Conservation (phyloP, 176 grass and related monocot genomes). For the Oryza nivara region DNA sequence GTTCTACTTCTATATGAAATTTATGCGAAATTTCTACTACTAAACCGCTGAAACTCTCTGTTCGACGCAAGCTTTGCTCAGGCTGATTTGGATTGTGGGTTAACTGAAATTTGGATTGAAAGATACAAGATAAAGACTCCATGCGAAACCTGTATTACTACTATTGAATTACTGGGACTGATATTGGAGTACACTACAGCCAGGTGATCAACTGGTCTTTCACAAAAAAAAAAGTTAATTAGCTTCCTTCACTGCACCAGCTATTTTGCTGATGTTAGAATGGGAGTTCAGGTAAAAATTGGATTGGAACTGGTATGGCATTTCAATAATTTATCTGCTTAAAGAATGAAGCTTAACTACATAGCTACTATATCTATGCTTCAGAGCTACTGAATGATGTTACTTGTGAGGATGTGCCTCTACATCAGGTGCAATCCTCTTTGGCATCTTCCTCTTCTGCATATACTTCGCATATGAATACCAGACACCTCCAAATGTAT, state of each 20-base stretch:
- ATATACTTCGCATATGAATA: slow-evolving; percentile 86
- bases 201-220: neutral
- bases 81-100: too few species aligned
- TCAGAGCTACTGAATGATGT: neutral
- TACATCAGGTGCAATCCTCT: slow-evolving; percentile 60
- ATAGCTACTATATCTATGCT: neutral
- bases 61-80: too few species aligned
- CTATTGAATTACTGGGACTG: neutral
- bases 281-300: neutral
- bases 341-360: neutral
- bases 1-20: neutral
- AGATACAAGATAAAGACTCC: too few species aligned
- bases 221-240: neutral
- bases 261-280: neutral
- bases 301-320: neutral
- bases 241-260: neutral
- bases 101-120: too few species aligned
- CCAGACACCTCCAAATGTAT: slow-evolving; percentile 88
- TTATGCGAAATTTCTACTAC: neutral
- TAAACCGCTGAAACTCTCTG: too few species aligned
- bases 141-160: too few species aligned
- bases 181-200: neutral
- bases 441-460: slow-evolving; percentile 71
- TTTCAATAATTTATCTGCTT: neutral
- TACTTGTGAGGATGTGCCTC: slow-evolving; percentile 58